Base-by-base conservation (phyloP, 805 yeast species). In the Ogataea paradorogensis region DNA sequence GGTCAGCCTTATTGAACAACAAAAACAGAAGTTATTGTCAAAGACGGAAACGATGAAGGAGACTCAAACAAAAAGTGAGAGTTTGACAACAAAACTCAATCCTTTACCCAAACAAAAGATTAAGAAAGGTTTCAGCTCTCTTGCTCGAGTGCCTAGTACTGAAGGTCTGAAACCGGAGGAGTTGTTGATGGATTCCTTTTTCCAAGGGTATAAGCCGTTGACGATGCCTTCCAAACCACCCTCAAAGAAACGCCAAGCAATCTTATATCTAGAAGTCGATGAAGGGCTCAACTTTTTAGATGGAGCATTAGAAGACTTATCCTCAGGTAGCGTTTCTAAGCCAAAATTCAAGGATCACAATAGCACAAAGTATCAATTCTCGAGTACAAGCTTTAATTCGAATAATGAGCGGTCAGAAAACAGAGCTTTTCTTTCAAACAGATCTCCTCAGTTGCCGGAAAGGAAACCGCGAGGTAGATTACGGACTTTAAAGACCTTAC, bases 151-250 rank as follows among this genome's bases (percentile, higher is more conserved):
- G 9, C 65, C 68, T 13, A 55, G 56, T 16, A 61, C 66, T 1
- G 46, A 56, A 28, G 53, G 53, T 14, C 40, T 63, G 13, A 61
- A 53, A 23, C 62, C 68, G 7, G 60, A 55, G 30, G 66, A 62
- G 18, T 48, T 64, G 8, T 37, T 64, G 22, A 36, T 64, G 16
- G 67, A 64, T 43, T 54, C 47, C n/a, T 45, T 64, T 7, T 63
- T 63, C 43, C 63, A 57, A 42, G 68, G 65, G 2, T 63, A 61
- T 35, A 57, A 60, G 30, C 69, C 69, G 10, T 43, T 64, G 23
- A 56, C 66, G 9, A 30, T 60, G 20, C 67, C 67, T 2, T 43
- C 61, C 15, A 38, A 47, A 3, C 64, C 65, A 9, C 57, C 58
- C 4, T 51, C 52, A 29, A 50, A 55, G 26, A 51, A 50, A 33